These are phyloP conservation scores for Arxiozyma heterogenica DNA, from an alignment of 1,139 yeast genomes.

Conservation along the genomic window DNA sequence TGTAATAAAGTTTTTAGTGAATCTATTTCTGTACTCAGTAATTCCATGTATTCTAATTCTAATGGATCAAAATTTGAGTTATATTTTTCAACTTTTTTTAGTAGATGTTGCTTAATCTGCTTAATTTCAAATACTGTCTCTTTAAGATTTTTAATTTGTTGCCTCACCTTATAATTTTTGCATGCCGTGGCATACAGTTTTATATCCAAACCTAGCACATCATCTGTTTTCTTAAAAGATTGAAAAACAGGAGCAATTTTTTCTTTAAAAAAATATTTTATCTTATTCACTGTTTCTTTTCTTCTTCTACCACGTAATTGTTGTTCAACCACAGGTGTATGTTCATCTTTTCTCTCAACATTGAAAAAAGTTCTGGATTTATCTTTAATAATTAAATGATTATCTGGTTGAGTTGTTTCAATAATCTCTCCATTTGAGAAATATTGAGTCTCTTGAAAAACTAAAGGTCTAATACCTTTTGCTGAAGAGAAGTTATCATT, in stretches of 20 bases:
- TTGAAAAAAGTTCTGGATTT: not conserved
- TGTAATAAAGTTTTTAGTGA: not conserved
- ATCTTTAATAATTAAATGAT: too few species aligned
- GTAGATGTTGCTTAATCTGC: not conserved
- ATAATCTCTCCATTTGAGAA: not conserved
- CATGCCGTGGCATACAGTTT: not conserved
- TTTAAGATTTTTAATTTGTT: too few species aligned
- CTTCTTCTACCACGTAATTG: not conserved
- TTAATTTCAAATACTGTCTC: not conserved
- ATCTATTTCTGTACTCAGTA: not conserved
- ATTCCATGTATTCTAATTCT: not conserved
- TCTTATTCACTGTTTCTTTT: not conserved
- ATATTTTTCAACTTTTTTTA: too few species aligned
- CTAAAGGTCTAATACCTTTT: too few species aligned
- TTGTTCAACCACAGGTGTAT: not conserved
- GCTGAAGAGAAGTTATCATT: too few species aligned
- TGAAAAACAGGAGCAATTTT: not conserved
- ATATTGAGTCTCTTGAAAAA: not conserved
- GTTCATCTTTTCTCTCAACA: not conserved
- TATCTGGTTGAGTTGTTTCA: not conserved
- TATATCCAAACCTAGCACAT: not conserved
- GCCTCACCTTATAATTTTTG: too few species aligned
- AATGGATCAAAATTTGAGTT: not conserved
- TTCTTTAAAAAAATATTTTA: not conserved
- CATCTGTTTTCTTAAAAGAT: too few species aligned